phyloP scores from a whole-genome alignment of 83 land plant genomes.

The Picea abies region DNA sequence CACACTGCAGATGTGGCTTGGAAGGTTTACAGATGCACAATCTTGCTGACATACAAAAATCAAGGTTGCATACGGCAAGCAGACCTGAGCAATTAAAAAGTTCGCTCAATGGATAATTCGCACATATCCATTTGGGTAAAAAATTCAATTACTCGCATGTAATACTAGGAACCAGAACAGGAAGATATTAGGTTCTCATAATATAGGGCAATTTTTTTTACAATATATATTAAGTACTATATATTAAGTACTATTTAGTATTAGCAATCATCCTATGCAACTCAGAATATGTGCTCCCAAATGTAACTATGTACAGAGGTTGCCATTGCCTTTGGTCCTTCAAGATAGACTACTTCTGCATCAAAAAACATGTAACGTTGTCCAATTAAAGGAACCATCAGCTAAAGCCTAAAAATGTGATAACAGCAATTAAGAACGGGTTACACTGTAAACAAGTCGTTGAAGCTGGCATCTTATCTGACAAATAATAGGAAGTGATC shows the following conservation, averaged over 20 bases:
- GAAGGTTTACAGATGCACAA: too few species aligned
- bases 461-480: neutral
- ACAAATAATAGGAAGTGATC: neutral
- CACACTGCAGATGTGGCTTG: too few species aligned
- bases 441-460: neutral
- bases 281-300: neutral
- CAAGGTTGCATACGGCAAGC: neutral
- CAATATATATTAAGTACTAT: neutral
- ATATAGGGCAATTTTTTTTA: neutral
- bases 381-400: neutral
- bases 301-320: conserved; percentile 10
- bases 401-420: neutral
- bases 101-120: neutral
- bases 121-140: neutral
- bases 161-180: neutral
- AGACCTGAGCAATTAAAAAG: neutral
- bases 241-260: neutral
- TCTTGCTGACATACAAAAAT: neutral
- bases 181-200: neutral
- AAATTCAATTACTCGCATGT: neutral
- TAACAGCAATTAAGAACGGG: neutral
- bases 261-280: neutral
- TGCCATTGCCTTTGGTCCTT: conserved; percentile 3
- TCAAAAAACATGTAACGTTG: neutral
- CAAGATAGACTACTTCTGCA: conserved; percentile 6